phyloP scores from a whole-genome alignment of 2,329 filamentous ascomycete genomes.

The Sporothrix pseudoabietina region DNA sequence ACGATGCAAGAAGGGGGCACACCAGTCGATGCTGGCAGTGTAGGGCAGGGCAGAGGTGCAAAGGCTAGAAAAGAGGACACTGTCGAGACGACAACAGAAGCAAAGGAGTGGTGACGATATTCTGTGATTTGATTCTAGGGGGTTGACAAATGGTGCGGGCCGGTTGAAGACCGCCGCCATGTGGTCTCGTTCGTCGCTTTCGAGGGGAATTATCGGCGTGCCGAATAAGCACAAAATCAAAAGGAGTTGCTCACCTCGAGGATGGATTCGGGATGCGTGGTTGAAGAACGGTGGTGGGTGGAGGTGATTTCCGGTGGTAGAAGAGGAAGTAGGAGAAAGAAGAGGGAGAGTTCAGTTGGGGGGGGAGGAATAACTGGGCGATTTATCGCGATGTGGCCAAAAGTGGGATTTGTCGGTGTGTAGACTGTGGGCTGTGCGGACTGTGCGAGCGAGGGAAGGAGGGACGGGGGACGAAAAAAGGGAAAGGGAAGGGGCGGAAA shows the following conservation, averaged over 20 bases:
- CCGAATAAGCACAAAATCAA: slow-evolving; percentile 1
- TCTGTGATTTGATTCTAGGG: slow-evolving; percentile 9
- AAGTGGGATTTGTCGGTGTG: slow-evolving; percentile 38
- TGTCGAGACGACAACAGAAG: neutral
- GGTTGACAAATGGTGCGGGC: slow-evolving; percentile 22
- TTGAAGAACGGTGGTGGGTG: slow-evolving; percentile 11
- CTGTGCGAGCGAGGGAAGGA: slow-evolving; percentile 31
- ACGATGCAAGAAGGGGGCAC: neutral
- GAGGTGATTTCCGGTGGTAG: slow-evolving; percentile 16
- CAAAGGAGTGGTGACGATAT: slow-evolving; percentile 5
- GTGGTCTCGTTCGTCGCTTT: slow-evolving; percentile 6
- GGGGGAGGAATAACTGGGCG: slow-evolving; percentile 28
- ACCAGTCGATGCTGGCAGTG: neutral
- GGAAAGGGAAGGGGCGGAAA: slow-evolving; percentile 15
- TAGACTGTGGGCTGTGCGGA: slow-evolving; percentile 34
- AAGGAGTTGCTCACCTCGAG: slow-evolving; percentile 25
- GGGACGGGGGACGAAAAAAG: slow-evolving; percentile 25
- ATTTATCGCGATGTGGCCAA: slow-evolving; percentile 37
- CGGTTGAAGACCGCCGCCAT: slow-evolving; percentile 3
- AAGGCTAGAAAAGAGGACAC: neutral
- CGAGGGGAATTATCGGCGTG: neutral
- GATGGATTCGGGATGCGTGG: slow-evolving; percentile 22
- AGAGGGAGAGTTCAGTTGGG: slow-evolving; percentile 25
- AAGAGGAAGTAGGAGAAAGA: slow-evolving; percentile 26
- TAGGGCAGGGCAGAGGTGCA: neutral